Evolutionary conservation across 148 eudicot species (phyloP), one percentile per base, ranked within the genome.

Genomic region (Diospyros kaki): DNA sequence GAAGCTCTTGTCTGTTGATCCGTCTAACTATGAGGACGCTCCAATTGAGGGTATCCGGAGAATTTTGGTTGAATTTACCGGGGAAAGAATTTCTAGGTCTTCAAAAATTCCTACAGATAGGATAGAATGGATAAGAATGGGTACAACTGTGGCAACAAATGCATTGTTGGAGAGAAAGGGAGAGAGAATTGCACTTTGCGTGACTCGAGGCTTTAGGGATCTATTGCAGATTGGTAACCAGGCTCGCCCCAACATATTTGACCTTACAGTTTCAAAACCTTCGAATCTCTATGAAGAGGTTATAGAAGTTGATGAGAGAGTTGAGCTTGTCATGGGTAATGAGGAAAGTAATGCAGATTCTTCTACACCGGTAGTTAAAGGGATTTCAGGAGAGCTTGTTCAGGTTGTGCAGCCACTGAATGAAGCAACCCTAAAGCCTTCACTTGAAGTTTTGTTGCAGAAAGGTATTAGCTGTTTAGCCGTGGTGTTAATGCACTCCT

Each of bases 111-210:
- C 97, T 59, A 95, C 97, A 0, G 93, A 88, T 73, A 90, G 89
- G 73, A 95, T 95, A 66, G 99, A 95, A 77, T 95, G 99, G 99
- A 86, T 95, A 55, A 80, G 99, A 56, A 95, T 95, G 99, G 99
- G 99, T 59, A 95, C 99, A 44, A 95, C 99, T 52, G 99, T 93
- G 68, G 99, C 99, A 7, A 95, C 99, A 58, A 95, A 95, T 81
- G 97, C 99, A 40, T 76, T 95, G 9, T 80, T 95, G 76, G 97
- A 95, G 85, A 88, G 99, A 50, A 95, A 92, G 75, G 99, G 99
- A 11, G 97, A 95, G 83, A 92, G 92, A 73, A 95, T 95, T 78
- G 99, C 99, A 40, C 81, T 95, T 0, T 93, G 97, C 79, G 99
- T 95, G 51, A 95, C 96, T 64, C 80, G 77, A 62, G 99, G 99